Evolutionary conservation across 2,329 filamentous ascomycete species (phyloP).

Genomic region (Diaporthe longicolla): DNA sequence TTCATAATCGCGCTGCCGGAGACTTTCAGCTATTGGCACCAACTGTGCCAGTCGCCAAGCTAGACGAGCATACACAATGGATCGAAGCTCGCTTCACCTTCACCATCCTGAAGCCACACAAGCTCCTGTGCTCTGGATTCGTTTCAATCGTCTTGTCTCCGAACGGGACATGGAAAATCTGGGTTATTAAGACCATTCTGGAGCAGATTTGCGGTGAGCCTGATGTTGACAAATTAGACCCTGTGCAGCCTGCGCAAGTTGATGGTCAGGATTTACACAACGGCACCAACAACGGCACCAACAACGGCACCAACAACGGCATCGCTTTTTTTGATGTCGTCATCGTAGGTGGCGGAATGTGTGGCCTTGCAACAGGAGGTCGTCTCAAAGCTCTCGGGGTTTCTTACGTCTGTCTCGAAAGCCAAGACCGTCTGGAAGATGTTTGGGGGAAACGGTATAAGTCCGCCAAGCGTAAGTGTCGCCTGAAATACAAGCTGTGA

Average conservation of each 20-base stretch:
- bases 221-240: conserved; percentile 1
- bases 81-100: background rate
- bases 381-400: background rate
- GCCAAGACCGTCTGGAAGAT: background rate
- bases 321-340: background rate
- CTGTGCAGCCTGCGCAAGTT: background rate
- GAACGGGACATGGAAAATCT: background rate
- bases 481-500: background rate
- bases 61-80: background rate
- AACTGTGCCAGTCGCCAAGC: background rate
- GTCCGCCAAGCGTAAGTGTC: background rate
- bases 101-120: background rate
- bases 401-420: background rate
- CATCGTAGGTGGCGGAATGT: conserved; percentile 1
- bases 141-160: background rate
- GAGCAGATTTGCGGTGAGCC: background rate
- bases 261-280: background rate
- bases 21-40: background rate
- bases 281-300: background rate
- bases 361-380: conserved; percentile 1
- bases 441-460: background rate
- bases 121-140: background rate
- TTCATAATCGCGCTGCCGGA: background rate
- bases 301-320: background rate
- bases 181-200: conserved; percentile 1